phyloP scores from a whole-genome alignment of 2,329 filamentous ascomycete genomes.

The Pseudogymnoascus sp. region DNA sequence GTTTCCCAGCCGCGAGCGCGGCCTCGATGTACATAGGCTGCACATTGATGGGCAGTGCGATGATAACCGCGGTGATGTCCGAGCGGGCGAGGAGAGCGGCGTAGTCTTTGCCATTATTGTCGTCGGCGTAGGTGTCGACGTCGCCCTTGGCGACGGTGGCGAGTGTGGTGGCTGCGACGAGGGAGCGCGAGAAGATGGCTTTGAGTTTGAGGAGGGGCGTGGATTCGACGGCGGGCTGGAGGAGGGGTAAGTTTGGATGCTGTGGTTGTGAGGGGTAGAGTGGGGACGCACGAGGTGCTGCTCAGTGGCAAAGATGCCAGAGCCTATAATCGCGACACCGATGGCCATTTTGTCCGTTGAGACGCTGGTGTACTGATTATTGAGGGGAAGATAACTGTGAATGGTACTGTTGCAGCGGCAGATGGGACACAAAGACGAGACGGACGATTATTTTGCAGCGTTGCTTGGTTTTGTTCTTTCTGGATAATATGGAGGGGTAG shows the following conservation, averaged over 20 bases:
- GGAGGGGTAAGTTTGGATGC: constrained; percentile 18
- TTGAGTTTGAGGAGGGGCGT: constrained; percentile 48
- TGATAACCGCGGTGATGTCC: constrained; percentile 32
- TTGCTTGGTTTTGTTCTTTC: background rate
- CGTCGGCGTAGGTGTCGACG: constrained; percentile 30
- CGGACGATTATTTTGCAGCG: background rate
- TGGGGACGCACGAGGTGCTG: constrained; percentile 45
- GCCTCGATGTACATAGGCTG: constrained; percentile 45
- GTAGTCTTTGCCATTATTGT: constrained; percentile 38
- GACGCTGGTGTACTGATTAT: background rate
- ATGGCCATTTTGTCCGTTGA: constrained; percentile 30
- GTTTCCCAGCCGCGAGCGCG: constrained; percentile 46
- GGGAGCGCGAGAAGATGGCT: constrained; percentile 32
- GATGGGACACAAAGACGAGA: background rate
- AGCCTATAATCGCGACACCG: constrained; percentile 56
- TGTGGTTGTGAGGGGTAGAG: background rate
- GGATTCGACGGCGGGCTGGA: constrained; percentile 52
- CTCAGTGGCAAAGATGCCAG: constrained; percentile 56
- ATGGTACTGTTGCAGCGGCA: background rate
- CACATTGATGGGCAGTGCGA: constrained; percentile 44
- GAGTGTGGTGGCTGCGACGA: constrained; percentile 28
- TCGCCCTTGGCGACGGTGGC: constrained; percentile 37
- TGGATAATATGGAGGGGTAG: constrained; percentile 1
- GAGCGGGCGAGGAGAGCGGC: constrained; percentile 29
- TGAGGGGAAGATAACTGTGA: background rate